Base-by-base conservation (phyloP, 352 stramenopile genomes). In the Globisporangium paroecandrum region DNA sequence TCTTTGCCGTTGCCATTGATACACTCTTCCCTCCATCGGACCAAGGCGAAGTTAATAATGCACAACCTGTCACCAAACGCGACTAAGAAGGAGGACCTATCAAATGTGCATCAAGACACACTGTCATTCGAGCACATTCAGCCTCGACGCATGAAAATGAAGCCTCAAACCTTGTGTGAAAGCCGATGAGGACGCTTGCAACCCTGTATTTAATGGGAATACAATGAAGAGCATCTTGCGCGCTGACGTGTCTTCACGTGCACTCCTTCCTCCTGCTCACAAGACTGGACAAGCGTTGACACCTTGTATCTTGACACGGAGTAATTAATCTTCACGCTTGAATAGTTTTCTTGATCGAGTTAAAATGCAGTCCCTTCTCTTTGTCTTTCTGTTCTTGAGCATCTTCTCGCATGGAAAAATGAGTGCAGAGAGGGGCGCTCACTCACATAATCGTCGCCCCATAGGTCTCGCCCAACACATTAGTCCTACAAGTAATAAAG, bases 1-100 rank as follows among this genome's bases (percentile, higher is more conserved):
- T 74, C 54, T 57, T 29, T 53, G 65, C 18, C 47, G 18, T 61
- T 49, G 60, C 24, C 5, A 13, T 29, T 41, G 25, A 15, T 27
- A n/a, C 4, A 20, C 53, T 6, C 25, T 41, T 15, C 13, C 13
- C 13, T 47, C 13, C 41, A 47, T 15, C 20, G 4, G 13, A 47
- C 18, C 41, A 9, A 20, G 15, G 15, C 13, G 41, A 15, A 47
- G 41, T 47, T 47, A n/a, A 47, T n/a, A n/a, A 0, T n/a, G 13
- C 41, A 15, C 4, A 47, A n/a, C 15, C 41, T 47, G 41, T 49
- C 41, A 9, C 15, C 41, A 20, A n/a, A 8, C 15, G 3, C n/a
- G 6, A 18, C 13, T 54, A 4, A 54, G 46, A 53, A 12, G 46
- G 9, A 13, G 34, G 12, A 43, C 9, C 10, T 43, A 0, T 43